Conservation (phyloP, 139 green algal species). For the Chlamydomonas urium region DNA sequence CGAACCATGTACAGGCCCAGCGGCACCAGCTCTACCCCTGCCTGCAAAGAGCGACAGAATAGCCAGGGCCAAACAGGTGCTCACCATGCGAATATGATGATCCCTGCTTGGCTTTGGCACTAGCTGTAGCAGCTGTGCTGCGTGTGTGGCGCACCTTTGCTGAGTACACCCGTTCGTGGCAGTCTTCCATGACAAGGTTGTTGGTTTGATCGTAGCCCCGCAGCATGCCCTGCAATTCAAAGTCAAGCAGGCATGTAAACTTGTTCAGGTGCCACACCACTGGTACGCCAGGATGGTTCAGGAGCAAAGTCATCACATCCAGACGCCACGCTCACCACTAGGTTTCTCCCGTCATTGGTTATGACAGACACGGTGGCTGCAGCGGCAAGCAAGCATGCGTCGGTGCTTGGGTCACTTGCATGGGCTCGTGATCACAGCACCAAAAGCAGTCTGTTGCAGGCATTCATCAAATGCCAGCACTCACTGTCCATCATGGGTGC, state of each 20-base stretch:
- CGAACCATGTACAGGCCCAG: slow-evolving; percentile 90
- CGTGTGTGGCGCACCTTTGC: slow-evolving; percentile 45
- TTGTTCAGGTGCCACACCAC: too few relatives aligned
- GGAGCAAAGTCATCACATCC: too few relatives aligned
- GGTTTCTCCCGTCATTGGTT: slow-evolving; percentile 81
- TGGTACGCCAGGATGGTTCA: too few relatives aligned
- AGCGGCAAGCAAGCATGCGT: neutral
- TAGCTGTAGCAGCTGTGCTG: neutral
- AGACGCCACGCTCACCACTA: slow-evolving; percentile 72
- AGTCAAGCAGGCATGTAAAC: neutral
- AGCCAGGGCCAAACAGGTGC: neutral
- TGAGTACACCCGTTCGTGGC: slow-evolving; percentile 87
- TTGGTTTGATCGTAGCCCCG: slow-evolving; percentile 90
- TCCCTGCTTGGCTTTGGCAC: neutral
- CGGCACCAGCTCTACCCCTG: slow-evolving; percentile 78
- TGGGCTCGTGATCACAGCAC: neutral
- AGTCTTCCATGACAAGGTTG: slow-evolving; percentile 93
- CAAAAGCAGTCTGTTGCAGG: neutral
- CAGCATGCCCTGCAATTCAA: slow-evolving; percentile 61
- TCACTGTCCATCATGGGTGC: slow-evolving; percentile 46
- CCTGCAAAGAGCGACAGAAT: slow-evolving; percentile 48
- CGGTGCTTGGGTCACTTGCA: neutral
- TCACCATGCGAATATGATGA: neutral
- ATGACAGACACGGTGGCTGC: slow-evolving; percentile 67
- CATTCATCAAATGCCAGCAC: neutral